Base-by-base conservation (phyloP, 768 basidiomycete species). In the Neoboletus brunneissimus region DNA sequence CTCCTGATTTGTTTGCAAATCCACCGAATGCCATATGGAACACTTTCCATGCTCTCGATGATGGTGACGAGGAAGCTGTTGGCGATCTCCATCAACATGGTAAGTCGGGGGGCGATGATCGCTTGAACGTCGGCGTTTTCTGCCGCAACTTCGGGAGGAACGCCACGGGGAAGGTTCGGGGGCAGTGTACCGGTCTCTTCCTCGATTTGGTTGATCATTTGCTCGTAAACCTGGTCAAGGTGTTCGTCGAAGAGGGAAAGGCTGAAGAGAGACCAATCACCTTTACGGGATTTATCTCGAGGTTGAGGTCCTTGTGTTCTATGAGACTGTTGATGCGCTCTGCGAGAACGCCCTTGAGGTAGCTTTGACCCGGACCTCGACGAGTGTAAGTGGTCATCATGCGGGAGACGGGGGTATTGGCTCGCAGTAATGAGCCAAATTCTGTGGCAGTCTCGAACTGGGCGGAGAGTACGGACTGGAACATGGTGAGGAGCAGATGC, bases 311-410 rank as follows among this genome's bases (percentile, higher is more conserved):
- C 76, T 98, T 98, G 79, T 98, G 97, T 72, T 99, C 97, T 65
- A 99, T 98, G 62, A 99, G 78, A 65, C 92, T 94, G 76, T 99
- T 98, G 75, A 99, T 98, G 61, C 96, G 87, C 69, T 99, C 97
- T 25, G 97, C 95, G 46, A 99, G 81, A 29, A 98, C 95, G 60
- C 89, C 88, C 80, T 99, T 99, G 61, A 99, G 85, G 73, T 98
- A 99, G 65, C 93, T 94, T 74, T 98, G 97, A 54, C 97, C 97
- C 1, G 97, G 97, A 55, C 97, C 97, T 53, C 97, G 89, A 57
- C 97, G 91, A 51, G 97, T 98, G 75, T 99, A 99, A 20, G 97
- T 98, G 44, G 97, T 99, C 97, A 99, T 99, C 97, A 99, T 99
- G 38, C 97, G 88, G 48, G 94, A 98, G 23, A 99, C 97, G 46